Conservation (phyloP, 2,329 filamentous ascomycete species). For the Lecanicillium sp. region DNA sequence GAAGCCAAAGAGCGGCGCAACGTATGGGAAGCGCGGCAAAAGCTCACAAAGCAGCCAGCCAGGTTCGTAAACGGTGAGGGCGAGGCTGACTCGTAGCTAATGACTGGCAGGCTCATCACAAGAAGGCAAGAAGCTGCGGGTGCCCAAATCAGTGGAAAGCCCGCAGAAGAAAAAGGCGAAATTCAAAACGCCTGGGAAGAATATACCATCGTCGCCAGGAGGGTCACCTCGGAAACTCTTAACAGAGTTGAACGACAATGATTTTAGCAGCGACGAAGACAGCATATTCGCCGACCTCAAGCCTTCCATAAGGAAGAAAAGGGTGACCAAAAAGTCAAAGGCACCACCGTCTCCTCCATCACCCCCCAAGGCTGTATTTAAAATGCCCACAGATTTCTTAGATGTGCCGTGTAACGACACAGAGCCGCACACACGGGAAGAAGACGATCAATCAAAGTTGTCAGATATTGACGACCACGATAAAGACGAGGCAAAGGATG, state of each 20-base stretch:
- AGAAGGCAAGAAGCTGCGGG: neutral
- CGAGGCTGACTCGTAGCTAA: neutral
- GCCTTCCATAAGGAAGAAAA: neutral
- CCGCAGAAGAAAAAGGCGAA: slow-evolving; percentile 7
- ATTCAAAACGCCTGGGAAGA: neutral
- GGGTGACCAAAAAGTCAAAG: neutral
- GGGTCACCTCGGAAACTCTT: slow-evolving; percentile 1
- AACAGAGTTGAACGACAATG: neutral
- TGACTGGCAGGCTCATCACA: slow-evolving; percentile 8
- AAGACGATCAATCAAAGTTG: slow-evolving; percentile 3
- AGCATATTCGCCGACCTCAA: slow-evolving; percentile 2
- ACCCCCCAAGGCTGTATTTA: slow-evolving; percentile 18
- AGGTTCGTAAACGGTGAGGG: neutral
- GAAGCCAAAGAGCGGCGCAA: slow-evolving; percentile 17
- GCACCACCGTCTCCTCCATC: slow-evolving; percentile 11
- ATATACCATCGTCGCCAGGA: slow-evolving; percentile 4
- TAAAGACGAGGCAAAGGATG: slow-evolving; percentile 11
- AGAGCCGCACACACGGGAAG: neutral
- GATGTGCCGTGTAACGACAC: neutral
- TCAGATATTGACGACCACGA: slow-evolving; percentile 9
- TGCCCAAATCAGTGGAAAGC: slow-evolving; percentile 8
- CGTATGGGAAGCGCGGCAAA: slow-evolving; percentile 21
- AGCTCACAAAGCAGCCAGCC: slow-evolving; percentile 20
- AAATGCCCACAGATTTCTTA: slow-evolving; percentile 15
- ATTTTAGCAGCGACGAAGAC: slow-evolving; percentile 1